These are phyloP conservation scores for Candida mesenterica DNA, from an alignment of 1,139 yeast genomes.

Conservation along the genomic window DNA sequence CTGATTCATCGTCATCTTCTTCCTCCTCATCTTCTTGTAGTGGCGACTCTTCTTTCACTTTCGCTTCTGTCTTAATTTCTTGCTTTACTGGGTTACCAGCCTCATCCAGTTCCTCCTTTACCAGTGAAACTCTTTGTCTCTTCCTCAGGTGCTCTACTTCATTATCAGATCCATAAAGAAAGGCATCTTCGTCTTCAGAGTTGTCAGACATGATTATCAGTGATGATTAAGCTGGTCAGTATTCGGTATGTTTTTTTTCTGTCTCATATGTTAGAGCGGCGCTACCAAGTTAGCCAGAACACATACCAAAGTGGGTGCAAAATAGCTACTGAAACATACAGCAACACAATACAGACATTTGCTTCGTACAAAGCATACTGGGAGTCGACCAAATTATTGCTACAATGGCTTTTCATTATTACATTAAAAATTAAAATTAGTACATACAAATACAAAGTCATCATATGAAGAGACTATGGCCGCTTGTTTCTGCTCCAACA, in stretches of 20 bases:
- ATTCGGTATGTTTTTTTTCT: conserved; percentile 3
- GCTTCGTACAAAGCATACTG: too few species aligned
- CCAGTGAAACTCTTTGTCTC: conserved; percentile 9
- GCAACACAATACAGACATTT: too few species aligned
- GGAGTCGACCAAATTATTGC: too few species aligned
- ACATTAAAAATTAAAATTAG: too few species aligned
- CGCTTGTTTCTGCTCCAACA: too few species aligned
- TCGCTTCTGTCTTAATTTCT: conserved; percentile 11
- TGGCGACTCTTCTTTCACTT: not conserved
- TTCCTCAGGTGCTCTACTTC: conserved; percentile 11
- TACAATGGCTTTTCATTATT: too few species aligned
- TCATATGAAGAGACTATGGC: too few species aligned
- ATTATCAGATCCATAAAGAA: conserved; percentile 77
- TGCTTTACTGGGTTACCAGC: conserved; percentile 3
- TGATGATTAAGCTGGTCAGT: not conserved
- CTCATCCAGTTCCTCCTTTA: conserved; percentile 7
- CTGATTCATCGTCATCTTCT: conserved; percentile 18
- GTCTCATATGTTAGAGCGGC: too few species aligned
- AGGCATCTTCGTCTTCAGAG: conserved; percentile 78
- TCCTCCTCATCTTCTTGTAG: conserved; percentile 11
- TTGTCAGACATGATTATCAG: conserved; percentile 17
- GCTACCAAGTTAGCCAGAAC: too few species aligned
- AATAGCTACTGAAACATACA: too few species aligned
- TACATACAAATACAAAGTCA: too few species aligned
- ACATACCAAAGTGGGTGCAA: too few species aligned